phyloP scores from a whole-genome alignment of 768 basidiomycete species.

The Coprinopsis strossmayeri region DNA sequence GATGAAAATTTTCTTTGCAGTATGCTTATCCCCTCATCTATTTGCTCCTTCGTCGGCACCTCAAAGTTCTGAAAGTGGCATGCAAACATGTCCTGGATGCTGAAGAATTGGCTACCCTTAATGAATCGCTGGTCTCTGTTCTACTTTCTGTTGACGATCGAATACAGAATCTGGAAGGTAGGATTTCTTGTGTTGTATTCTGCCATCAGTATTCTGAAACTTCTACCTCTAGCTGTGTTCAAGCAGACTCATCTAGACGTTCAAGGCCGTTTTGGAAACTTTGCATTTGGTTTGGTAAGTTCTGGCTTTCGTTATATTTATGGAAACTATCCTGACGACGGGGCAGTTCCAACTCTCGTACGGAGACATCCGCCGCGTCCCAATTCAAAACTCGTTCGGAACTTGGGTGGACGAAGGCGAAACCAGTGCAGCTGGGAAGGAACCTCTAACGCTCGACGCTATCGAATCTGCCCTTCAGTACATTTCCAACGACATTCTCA shows the following conservation, averaged over 20 bases:
- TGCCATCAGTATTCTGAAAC: background rate
- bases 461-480: conserved; percentile 12
- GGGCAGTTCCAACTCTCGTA: conserved; percentile 26
- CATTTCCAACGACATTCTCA: conserved; percentile 18
- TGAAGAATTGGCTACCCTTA: conserved; percentile 23
- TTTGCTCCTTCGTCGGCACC: conserved; percentile 26
- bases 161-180: conserved; percentile 28
- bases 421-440: conserved; percentile 7
- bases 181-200: background rate
- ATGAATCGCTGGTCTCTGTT: conserved; percentile 25
- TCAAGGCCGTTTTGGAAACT: conserved; percentile 25
- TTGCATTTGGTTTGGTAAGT: conserved; percentile 31
- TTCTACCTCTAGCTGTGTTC: conserved; percentile 22
- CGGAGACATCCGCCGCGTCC: conserved; percentile 25
- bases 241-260: conserved; percentile 30
- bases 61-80: conserved; percentile 25
- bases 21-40: conserved; percentile 29
- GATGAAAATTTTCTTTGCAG: no score
- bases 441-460: conserved; percentile 12
- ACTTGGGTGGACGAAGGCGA: conserved; percentile 22
- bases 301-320: background rate
- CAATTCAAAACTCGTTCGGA: conserved; percentile 24
- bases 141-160: conserved; percentile 24
- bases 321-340: background rate
- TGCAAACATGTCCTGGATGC: conserved; percentile 28